phyloP scores from a whole-genome alignment of 768 basidiomycete genomes.

The Cystofilobasidium capitatum region DNA sequence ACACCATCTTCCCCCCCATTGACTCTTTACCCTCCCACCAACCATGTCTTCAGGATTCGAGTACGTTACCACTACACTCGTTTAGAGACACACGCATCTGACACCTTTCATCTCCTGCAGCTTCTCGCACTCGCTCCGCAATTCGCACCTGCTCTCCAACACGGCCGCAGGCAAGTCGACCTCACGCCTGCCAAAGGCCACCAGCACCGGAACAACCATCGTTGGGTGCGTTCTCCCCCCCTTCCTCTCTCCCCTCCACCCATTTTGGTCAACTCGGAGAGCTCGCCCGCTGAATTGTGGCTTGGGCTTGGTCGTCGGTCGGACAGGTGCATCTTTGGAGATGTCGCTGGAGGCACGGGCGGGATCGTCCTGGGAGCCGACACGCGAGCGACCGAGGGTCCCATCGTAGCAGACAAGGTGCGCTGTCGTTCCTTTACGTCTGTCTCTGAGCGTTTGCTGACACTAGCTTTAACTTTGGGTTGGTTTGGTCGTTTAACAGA shows the following conservation, averaged over 20 bases:
- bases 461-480: background rate
- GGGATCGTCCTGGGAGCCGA: constrained; percentile 93
- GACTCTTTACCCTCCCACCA: no score
- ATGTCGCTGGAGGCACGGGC: constrained; percentile 48
- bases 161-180: constrained; percentile 5
- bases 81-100: no score
- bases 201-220: constrained; percentile 76
- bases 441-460: background rate
- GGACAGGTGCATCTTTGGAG: constrained; percentile 55
- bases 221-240: constrained; percentile 49
- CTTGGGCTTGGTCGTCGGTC: no score
- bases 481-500: constrained; percentile 80
- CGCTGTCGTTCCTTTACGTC: background rate
- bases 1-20: no score
- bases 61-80: no score
- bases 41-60: no score
- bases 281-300: no score
- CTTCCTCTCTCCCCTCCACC: background rate
- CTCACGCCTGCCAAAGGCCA: constrained; percentile 36
- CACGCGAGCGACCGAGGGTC: constrained; percentile 87
- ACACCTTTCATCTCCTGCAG: background rate
- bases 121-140: constrained; percentile 40
- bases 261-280: no score
- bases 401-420: constrained; percentile 52
- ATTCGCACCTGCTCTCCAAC: constrained; percentile 29